Evolutionary conservation across 306 rosid genomes (phyloP).

Genomic region (Prinsepia uniflora): DNA sequence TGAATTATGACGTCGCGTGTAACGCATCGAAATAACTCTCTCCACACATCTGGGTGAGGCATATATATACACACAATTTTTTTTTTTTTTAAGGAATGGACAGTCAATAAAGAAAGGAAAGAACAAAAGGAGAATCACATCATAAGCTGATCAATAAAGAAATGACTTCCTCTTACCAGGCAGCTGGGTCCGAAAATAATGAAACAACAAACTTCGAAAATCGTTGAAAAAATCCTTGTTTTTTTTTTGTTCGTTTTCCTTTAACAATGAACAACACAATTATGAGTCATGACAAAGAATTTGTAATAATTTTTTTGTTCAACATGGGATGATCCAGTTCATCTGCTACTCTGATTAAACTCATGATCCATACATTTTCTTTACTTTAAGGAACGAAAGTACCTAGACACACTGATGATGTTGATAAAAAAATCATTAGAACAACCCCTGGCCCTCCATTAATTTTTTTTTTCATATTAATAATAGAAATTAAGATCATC

Average conservation of each 20-base stretch:
- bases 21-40: too few species aligned
- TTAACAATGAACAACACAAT: slow-evolving; percentile 11
- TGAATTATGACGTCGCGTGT: too few species aligned
- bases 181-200: background rate
- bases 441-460: slow-evolving; percentile 17
- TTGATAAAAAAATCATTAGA: slow-evolving; percentile 30
- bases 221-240: background rate
- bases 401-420: slow-evolving; percentile 39
- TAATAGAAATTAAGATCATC: background rate
- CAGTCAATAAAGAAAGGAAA: too few species aligned
- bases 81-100: too few species aligned
- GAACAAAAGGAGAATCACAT: too few species aligned
- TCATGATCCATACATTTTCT: slow-evolving; percentile 28
- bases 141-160: too few species aligned
- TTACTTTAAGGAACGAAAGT: slow-evolving; percentile 29
- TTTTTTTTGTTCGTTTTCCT: too few species aligned
- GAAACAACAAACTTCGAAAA: background rate
- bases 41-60: too few species aligned
- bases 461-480: background rate
- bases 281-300: slow-evolving; percentile 17
- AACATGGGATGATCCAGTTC: slow-evolving; percentile 3
- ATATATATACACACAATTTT: too few species aligned
- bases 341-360: slow-evolving; percentile 1
- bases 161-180: too few species aligned
- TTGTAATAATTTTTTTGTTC: slow-evolving; percentile 6